Evolutionary conservation across 1,284 basidiomycete species (phyloP), one percentile per base, ranked within the genome.

Genomic region (Cutaneotrichosporon dermatis): DNA sequence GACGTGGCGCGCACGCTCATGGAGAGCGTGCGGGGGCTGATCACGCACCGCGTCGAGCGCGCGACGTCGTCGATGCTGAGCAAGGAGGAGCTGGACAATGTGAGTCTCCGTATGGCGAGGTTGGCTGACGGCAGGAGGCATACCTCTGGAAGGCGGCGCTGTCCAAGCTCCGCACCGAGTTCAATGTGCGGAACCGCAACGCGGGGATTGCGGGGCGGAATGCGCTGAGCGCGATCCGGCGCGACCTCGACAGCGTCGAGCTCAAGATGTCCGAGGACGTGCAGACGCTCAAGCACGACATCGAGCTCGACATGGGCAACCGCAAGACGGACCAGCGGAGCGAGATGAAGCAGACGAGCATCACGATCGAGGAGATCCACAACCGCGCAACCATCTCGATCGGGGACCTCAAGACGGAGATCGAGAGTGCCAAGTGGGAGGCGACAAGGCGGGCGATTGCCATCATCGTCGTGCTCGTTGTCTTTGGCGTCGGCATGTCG

Each of bases 211-310:
- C 88, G 4, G 83, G 97, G 62, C 84, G 86, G n/a, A 83, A 90
- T 4, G 82, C 89, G 54, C 87, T 88, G 2, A 81, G 85, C 9
- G 84, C 88, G 0, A 82, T 97, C 11, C 84, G 94, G 63, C 82
- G 92, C 62, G 96, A 99, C 58, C 87, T 95, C 8, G 95, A 99
- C 72, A 80, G 83, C 3, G 79, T 98, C 41, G 86, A 89, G 68
- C 87, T 89, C 54, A 94, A 90, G 78, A 89, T 99, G 86, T 94
- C 94, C 76, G 92, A 97, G 75, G 92, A 96, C 69, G 81, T 99
- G 46, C 86, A 84, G 36, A 88, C 85, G 44, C 81, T 99, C 69
- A 94, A 92, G 78, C 62, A 73, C 42, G 59, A 57, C 51, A 90
- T 95, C 58, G 92, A 98, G 77, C 91, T 99, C 83, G 95, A 99